Conservation (phyloP, 768 basidiomycete genomes). For the Pleurotus pulmonarius region DNA sequence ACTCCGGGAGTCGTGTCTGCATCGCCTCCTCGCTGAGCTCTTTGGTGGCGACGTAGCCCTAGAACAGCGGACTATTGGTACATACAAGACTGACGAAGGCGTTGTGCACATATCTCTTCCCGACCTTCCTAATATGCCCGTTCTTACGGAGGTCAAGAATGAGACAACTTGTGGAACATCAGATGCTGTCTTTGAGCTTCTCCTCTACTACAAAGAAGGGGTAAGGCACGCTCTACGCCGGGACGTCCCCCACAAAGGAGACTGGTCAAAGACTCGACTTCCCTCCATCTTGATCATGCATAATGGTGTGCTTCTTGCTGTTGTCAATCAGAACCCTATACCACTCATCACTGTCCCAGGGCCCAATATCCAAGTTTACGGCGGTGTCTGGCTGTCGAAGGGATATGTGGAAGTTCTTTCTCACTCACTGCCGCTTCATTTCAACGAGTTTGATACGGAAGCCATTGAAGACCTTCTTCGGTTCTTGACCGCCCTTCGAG, state of each 20-base stretch:
- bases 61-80: neutral
- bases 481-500: neutral
- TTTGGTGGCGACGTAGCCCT: neutral
- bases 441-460: neutral
- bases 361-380: neutral
- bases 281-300: neutral
- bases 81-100: neutral
- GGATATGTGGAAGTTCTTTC: neutral
- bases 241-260: neutral
- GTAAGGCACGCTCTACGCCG: neutral
- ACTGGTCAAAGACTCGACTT: neutral
- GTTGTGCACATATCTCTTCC: neutral
- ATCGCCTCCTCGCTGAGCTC: neutral
- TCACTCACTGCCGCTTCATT: neutral
- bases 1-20: neutral
- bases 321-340: too few species aligned
- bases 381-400: neutral
- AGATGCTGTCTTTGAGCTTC: neutral
- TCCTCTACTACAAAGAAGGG: neutral
- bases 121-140: neutral
- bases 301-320: neutral
- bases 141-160: neutral
- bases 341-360: neutral
- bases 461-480: neutral
- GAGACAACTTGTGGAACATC: neutral